Percentiles rank a stretch among this genome's conserved stretches.
Conservation (phyloP, 495 filamentous ascomycete genomes). For the Penicillium canariense region DNA sequence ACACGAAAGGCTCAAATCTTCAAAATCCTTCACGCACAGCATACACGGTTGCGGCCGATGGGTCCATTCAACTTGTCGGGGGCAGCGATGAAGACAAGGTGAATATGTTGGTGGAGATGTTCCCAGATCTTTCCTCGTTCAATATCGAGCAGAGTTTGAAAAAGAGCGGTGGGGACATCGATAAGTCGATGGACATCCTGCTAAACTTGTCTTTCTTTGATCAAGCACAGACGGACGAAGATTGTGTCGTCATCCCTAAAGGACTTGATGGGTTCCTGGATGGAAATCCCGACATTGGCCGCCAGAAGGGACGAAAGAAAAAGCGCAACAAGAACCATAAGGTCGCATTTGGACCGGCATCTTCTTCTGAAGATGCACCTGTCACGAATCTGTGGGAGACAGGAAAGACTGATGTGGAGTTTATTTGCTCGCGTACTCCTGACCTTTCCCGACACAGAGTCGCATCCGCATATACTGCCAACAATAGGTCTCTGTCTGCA, state of each 20-base stretch:
- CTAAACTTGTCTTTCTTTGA: slow-evolving; percentile 73
- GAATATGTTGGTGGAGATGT: slow-evolving; percentile 60
- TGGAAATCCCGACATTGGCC: slow-evolving; percentile 31
- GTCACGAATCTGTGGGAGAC: slow-evolving; percentile 55
- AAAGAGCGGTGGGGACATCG: slow-evolving; percentile 60
- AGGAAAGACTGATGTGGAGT: slow-evolving; percentile 56
- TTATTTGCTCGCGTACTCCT: slow-evolving; percentile 49
- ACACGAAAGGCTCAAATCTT: not conserved
- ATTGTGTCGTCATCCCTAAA: slow-evolving; percentile 52
- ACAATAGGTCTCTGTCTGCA: slow-evolving; percentile 53
- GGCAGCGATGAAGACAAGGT: slow-evolving; percentile 57
- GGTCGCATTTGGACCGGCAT: slow-evolving; percentile 2
- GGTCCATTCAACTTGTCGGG: slow-evolving; percentile 41
- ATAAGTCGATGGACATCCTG: slow-evolving; percentile 75
- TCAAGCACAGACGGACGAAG: slow-evolving; percentile 43
- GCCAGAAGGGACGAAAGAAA: slow-evolving; percentile 47
- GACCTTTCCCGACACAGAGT: slow-evolving; percentile 49
- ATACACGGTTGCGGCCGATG: slow-evolving; percentile 35
- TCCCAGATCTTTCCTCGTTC: slow-evolving; percentile 61
- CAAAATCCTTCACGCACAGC: slow-evolving; percentile 13
- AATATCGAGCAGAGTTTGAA: slow-evolving; percentile 63
- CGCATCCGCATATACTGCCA: slow-evolving; percentile 59
- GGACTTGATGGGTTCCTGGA: slow-evolving; percentile 78
- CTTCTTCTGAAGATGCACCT: slow-evolving; percentile 11
- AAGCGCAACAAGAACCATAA: slow-evolving; percentile 27